Evolutionary conservation across 176 grass and related monocot genomes (phyloP).

Genomic region (Ampelocalamus luodianensis): DNA sequence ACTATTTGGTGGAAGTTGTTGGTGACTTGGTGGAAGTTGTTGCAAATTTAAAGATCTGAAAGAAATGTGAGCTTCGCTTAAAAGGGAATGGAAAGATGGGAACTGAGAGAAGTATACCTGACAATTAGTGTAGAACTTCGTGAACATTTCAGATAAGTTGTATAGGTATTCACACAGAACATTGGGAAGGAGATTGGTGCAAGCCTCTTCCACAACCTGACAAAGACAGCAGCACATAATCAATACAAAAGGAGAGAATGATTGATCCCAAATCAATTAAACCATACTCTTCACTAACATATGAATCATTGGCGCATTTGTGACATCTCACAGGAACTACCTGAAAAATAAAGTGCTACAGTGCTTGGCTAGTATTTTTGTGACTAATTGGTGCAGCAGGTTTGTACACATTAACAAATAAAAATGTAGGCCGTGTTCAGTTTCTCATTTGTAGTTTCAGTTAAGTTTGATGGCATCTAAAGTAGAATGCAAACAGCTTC

Average conservation of each 20-base stretch:
- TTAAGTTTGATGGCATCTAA: background rate
- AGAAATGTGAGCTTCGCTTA: background rate
- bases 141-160: constrained; percentile 95
- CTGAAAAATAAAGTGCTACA: background rate
- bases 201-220: constrained; percentile 93
- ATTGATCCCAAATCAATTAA: background rate
- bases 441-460: background rate
- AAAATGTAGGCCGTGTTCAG: background rate
- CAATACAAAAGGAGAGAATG: background rate
- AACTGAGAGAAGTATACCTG: constrained; percentile 53
- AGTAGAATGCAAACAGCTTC: background rate
- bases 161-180: constrained; percentile 95
- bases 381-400: background rate
- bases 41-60: background rate
- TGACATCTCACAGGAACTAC: background rate
- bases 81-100: background rate
- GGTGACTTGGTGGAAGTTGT: background rate
- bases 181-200: constrained; percentile 85
- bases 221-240: constrained; percentile 35
- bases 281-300: background rate
- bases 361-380: background rate
- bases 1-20: background rate
- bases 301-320: background rate
- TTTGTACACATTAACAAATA: background rate
- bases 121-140: constrained; percentile 88